Conservation (phyloP, 2,329 filamentous ascomycete genomes). For the Xylariaceae sp. region DNA sequence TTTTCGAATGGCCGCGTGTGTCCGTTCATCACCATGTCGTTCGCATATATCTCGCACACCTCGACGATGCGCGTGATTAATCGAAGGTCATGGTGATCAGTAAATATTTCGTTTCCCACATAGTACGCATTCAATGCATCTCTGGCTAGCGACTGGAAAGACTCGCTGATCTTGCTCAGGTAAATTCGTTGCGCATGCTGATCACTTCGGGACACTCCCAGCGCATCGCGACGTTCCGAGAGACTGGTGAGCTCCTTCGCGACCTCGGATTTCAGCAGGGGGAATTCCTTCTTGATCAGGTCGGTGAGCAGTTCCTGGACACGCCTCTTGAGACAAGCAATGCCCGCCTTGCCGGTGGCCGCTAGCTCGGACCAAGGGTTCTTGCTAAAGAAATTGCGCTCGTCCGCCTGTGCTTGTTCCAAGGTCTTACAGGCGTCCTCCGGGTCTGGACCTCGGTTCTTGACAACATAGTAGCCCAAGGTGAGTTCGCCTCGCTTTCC, state of each 20-base stretch:
- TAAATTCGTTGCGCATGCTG: constrained; percentile 27
- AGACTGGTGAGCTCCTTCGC: constrained; percentile 15
- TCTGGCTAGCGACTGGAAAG: constrained; percentile 25
- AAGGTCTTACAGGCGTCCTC: constrained; percentile 36
- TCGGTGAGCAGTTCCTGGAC: constrained; percentile 37
- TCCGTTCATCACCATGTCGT: constrained; percentile 24
- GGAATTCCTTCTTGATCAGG: constrained; percentile 35
- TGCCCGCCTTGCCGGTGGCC: constrained; percentile 9
- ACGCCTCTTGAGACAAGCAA: constrained; percentile 34
- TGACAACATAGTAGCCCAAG: constrained; percentile 46
- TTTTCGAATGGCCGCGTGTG: constrained; percentile 23
- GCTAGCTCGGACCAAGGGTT: constrained; percentile 33
- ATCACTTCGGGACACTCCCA: constrained; percentile 26
- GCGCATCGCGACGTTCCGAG: constrained; percentile 12
- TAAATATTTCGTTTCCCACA: constrained; percentile 19
- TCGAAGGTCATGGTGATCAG: constrained; percentile 22
- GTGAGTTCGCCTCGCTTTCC: constrained; percentile 39
- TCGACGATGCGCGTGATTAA: constrained; percentile 30
- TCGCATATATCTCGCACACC: constrained; percentile 23
- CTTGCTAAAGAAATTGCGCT: constrained; percentile 36
- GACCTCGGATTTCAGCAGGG: constrained; percentile 27
- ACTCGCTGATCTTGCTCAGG: constrained; percentile 28
- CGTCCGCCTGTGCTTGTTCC: constrained; percentile 30
- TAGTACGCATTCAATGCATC: constrained; percentile 28
- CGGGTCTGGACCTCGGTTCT: constrained; percentile 43